Conservation (phyloP, 345 rosid species). For the Acer negundo region DNA sequence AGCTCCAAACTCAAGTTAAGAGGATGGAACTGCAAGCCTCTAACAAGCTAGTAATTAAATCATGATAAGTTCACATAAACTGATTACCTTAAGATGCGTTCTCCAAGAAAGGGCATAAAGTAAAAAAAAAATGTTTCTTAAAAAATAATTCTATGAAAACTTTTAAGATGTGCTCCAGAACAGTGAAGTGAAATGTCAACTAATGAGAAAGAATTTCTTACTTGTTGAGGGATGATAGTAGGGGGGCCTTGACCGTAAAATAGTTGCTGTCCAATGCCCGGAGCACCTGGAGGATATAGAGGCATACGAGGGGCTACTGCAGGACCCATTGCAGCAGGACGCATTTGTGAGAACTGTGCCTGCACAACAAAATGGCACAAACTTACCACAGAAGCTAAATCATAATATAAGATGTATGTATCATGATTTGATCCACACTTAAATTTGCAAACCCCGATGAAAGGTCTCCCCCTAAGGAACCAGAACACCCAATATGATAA, state of each 20-base stretch:
- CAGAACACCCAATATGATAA: background rate
- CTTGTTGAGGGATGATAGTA: conserved; percentile 78
- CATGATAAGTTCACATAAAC: background rate
- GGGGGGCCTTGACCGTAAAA: conserved; percentile 92
- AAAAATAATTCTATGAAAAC: background rate
- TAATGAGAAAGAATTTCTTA: conserved; percentile 21
- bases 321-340: conserved; percentile 72
- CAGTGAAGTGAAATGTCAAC: background rate
- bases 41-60: background rate
- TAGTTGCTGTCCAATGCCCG: conserved; percentile 78
- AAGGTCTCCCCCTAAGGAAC: background rate
- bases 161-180: background rate
- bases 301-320: conserved; percentile 81
- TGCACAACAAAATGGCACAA: conserved; percentile 20
- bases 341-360: conserved; percentile 93
- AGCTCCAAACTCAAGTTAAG: background rate
- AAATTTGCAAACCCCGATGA: background rate
- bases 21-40: background rate
- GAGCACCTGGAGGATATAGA: conserved; percentile 74
- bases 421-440: background rate
- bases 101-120: background rate
- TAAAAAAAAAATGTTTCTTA: background rate
- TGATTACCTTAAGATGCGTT: background rate
- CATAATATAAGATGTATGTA: background rate
- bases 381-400: background rate